phyloP scores from a whole-genome alignment of 495 filamentous ascomycete species.

The Trichoderma asperelloides region DNA sequence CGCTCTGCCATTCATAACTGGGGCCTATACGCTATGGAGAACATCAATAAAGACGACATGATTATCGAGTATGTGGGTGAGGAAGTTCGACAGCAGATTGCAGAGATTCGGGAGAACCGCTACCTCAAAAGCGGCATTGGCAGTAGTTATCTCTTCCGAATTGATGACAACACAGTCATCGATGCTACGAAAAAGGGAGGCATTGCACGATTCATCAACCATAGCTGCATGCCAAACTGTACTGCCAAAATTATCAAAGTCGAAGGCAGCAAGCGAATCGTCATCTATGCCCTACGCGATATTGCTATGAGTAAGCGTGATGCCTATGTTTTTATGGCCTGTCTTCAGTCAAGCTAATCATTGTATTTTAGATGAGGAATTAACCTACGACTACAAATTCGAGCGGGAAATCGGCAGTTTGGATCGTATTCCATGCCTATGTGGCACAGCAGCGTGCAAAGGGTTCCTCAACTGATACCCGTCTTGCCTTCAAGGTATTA shows the following conservation, averaged over 20 bases:
- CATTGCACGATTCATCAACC: slow-evolving; percentile 98
- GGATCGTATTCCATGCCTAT: slow-evolving; percentile 94
- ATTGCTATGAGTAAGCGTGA: slow-evolving; percentile 77
- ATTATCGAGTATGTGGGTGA: slow-evolving; percentile 99
- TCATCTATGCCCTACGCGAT: slow-evolving; percentile 94
- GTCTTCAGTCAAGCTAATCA: not conserved
- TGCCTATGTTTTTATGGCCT: not conserved
- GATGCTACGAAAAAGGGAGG: slow-evolving; percentile 98
- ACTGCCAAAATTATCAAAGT: slow-evolving; percentile 99
- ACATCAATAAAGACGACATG: slow-evolving; percentile 96
- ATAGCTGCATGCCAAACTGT: slow-evolving; percentile 96
- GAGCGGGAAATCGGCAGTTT: slow-evolving; percentile 91
- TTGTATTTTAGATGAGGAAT: slow-evolving; percentile 72
- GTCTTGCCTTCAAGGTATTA: not conserved
- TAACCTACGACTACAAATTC: slow-evolving; percentile 99
- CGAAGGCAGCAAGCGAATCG: slow-evolving; percentile 96
- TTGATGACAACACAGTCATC: slow-evolving; percentile 94
- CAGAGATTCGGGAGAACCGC: slow-evolving; percentile 81
- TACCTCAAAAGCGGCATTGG: slow-evolving; percentile 96
- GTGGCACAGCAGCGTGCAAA: slow-evolving; percentile 91
- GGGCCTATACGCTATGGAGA: slow-evolving; percentile 96
- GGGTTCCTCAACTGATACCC: slow-evolving; percentile 84
- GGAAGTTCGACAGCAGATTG: slow-evolving; percentile 91
- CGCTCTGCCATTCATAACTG: slow-evolving; percentile 98
- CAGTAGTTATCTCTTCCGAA: slow-evolving; percentile 94